Evolutionary conservation across 306 rosid genomes (phyloP), one percentile per base, ranked within the genome.

Genomic region (Cucurbita maxima): DNA sequence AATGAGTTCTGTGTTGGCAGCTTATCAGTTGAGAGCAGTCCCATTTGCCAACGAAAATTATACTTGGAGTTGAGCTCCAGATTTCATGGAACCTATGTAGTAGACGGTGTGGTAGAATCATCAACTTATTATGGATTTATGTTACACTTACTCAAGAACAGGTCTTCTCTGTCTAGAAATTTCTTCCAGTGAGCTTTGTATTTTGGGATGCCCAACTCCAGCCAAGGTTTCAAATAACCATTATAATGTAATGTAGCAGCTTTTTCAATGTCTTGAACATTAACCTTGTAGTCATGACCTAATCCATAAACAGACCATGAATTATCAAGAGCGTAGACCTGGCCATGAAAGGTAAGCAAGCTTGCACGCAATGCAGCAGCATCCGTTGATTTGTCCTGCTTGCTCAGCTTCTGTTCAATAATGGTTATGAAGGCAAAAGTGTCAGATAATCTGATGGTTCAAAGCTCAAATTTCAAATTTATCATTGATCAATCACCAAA

Each of bases 171-270:
- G 87, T 82, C 89, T 81, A 89, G 54, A 84, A 76, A 94, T 80
- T 77, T 87, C 89, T 82, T 94, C 98, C 98, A 94, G 75, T 82
- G 81, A 81, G 78, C 78, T 60, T 77, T 90, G 74, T 90, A 94
- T 67, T 86, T 83, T 22, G 96, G 90, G 77, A 94, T 94, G 75
- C 98, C 98, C 87, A 94, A 80, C 78, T 94, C 98, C 63, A 93
- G 90, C 98, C 98, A 93, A 54, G 98, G 98, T 78, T 93, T 93
- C 96, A 93, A 90, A 76, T 94, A 85, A 61, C 98, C 98, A 41
- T 94, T 94, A 67, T 89, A 94, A 84, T 94, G 98, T 87, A 94
- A 79, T 41, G 89, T 88, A 3, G 86, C 96, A 52, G 86, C 87
- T 53, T 79, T 80, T 75, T 58, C 75, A 10, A 89, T 55, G 64